phyloP scores from a whole-genome alignment of 164 flowering plant genomes.

The Aristolochia contorta region DNA sequence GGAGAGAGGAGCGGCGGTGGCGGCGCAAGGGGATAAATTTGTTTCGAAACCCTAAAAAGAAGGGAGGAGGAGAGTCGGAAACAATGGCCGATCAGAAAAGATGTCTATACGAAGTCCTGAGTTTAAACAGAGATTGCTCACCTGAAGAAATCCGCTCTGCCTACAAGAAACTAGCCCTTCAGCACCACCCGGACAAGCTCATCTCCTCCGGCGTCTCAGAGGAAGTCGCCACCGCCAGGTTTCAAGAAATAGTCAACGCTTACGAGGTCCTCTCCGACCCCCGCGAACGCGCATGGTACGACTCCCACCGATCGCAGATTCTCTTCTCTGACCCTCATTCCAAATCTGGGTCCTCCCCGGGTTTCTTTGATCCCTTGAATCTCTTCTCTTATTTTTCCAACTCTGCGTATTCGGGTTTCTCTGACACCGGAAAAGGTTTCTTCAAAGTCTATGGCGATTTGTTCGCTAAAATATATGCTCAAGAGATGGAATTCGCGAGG shows the following conservation, averaged over 20 bases:
- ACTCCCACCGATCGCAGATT: conserved; percentile 90
- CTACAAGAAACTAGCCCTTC: conserved; percentile 70
- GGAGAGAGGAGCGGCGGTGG: no score
- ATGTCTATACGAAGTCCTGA: conserved; percentile 83
- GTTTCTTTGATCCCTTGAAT: conserved; percentile 20
- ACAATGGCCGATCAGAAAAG: conserved; percentile 2
- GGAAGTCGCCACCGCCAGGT: conserved; percentile 66
- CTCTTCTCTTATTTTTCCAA: conserved; percentile 57
- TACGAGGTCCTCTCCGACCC: conserved; percentile 92
- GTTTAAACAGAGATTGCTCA: conserved; percentile 40
- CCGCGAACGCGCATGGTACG: conserved; percentile 88
- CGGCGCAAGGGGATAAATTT: no score
- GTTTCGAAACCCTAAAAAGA: background rate
- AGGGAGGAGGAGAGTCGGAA: background rate
- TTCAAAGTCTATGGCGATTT: conserved; percentile 66
- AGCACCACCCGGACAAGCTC: conserved; percentile 95
- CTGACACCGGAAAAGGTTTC: conserved; percentile 55
- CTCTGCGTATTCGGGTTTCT: conserved; percentile 57
- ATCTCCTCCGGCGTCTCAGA: conserved; percentile 51
- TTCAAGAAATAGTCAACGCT: conserved; percentile 84
- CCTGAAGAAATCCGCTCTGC: conserved; percentile 82
- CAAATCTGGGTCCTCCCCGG: background rate
- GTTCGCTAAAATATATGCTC: conserved; percentile 42
- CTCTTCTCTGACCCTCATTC: conserved; percentile 39
- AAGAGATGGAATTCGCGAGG: conserved; percentile 50